Evolutionary conservation across 371 early-diverging fungal species (phyloP).

Genomic region (Mycotypha africana): DNA sequence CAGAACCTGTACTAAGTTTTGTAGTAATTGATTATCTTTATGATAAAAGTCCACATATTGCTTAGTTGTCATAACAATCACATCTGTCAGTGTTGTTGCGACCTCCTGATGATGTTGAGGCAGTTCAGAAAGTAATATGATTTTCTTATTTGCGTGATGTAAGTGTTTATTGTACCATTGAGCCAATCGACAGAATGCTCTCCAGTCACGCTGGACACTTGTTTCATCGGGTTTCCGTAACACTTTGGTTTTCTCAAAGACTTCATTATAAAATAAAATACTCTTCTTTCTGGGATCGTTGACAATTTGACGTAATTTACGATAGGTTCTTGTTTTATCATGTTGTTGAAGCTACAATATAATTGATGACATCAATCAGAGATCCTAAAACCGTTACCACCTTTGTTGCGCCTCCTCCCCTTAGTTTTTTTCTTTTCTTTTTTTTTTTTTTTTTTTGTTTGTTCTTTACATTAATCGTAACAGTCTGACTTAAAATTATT

Average conservation of each 20-base stretch:
- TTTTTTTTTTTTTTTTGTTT: not conserved
- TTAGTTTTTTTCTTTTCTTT: not conserved
- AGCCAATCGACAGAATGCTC: constrained; percentile 51
- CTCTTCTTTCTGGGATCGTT: constrained; percentile 51
- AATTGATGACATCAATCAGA: not conserved
- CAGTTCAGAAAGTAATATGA: constrained; percentile 53
- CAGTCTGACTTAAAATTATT: constrained; percentile 61
- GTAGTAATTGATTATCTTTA: constrained; percentile 30
- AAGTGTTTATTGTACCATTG: constrained; percentile 55
- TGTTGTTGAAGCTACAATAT: constrained; percentile 51
- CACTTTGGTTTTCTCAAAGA: constrained; percentile 45
- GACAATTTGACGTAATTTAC: constrained; percentile 54
- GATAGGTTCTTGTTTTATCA: constrained; percentile 56
- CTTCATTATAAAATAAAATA: constrained; percentile 63
- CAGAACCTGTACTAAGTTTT: constrained; percentile 40
- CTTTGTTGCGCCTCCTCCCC: too few relatives aligned
- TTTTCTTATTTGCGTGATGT: constrained; percentile 20
- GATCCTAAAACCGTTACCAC: too few relatives aligned
- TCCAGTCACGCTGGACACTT: constrained; percentile 47
- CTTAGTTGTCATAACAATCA: constrained; percentile 26
- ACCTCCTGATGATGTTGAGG: not conserved
- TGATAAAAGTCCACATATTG: constrained; percentile 42
- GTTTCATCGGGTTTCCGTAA: constrained; percentile 43
- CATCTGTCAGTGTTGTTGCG: not conserved
- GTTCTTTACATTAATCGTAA: constrained; percentile 50